Percentiles rank a stretch among this genome's conserved stretches.
Conservation (phyloP, 257 asterid species). For the Petunia secreta region DNA sequence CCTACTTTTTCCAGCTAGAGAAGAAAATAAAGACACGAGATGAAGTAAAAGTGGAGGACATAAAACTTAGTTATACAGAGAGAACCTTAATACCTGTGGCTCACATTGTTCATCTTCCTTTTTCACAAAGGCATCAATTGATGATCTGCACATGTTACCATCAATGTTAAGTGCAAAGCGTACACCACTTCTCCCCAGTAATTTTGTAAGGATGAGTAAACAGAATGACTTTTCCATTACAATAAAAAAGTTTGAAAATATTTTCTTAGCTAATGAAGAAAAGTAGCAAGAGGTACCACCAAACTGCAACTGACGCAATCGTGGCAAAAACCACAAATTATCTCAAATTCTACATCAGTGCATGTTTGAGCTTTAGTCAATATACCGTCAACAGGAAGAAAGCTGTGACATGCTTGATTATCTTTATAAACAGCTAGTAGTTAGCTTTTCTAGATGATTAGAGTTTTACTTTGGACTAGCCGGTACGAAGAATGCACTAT, state of each 20-base stretch:
- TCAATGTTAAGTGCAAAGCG: background rate
- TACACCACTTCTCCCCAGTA: background rate
- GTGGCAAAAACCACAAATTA: background rate
- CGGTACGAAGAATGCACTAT: background rate
- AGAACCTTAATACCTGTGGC: slow-evolving; percentile 39
- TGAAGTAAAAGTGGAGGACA: too few relatives aligned
- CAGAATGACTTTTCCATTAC: background rate
- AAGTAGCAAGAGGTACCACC: background rate
- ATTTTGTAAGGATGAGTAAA: background rate
- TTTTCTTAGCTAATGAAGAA: background rate
- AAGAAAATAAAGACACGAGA: too few relatives aligned
- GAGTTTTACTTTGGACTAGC: background rate
- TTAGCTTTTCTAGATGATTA: background rate
- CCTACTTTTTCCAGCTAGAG: background rate
- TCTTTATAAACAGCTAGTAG: background rate
- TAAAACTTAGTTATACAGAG: too few relatives aligned
- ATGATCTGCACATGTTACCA: slow-evolving; percentile 40
- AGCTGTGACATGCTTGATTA: background rate
- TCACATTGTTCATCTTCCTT: slow-evolving; percentile 33
- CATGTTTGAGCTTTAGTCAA: slow-evolving; percentile 10
- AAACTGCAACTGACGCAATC: slow-evolving; percentile 8
- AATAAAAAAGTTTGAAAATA: background rate
- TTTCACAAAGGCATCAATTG: slow-evolving; percentile 27
- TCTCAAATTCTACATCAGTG: background rate
- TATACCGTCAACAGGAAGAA: background rate